A percentile compares a stretch with the other conserved stretches of the same genome.
These are phyloP conservation scores for Colletotrichum cordylinicola DNA, from an alignment of 2,329 filamentous ascomycete species.

Conservation along the genomic window DNA sequence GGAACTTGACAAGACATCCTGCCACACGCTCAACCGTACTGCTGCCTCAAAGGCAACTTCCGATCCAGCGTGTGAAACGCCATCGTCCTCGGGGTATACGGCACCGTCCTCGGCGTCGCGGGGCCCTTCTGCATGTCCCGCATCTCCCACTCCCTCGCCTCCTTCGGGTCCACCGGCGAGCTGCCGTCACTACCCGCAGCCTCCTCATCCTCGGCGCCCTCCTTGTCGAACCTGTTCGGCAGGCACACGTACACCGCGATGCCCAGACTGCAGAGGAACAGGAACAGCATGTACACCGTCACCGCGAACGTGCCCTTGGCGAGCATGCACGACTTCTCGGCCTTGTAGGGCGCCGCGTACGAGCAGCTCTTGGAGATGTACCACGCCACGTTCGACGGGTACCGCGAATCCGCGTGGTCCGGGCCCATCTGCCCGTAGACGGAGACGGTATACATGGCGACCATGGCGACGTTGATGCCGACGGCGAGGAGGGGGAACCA, in stretches of 20 bases:
- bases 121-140: constrained; percentile 53
- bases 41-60: constrained; percentile 56
- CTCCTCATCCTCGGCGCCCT: constrained; percentile 44
- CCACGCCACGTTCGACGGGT: constrained; percentile 71
- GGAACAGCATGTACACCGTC: constrained; percentile 68
- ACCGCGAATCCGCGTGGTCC: constrained; percentile 70
- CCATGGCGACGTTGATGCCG: constrained; percentile 61
- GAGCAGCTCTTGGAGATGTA: constrained; percentile 76
- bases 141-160: constrained; percentile 63
- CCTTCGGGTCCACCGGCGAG: constrained; percentile 33
- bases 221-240: constrained; percentile 61
- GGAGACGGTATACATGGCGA: constrained; percentile 69
- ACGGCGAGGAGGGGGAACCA: constrained; percentile 72
- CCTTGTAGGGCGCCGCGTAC: constrained; percentile 59
- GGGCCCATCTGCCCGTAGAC: constrained; percentile 75
- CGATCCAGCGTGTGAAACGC: constrained; percentile 70
- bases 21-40: constrained; percentile 24
- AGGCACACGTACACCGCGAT: constrained; percentile 64
- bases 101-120: constrained; percentile 41
- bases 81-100: constrained; percentile 70
- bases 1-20: not conserved
- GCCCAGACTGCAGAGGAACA: constrained; percentile 65
- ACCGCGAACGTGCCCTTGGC: constrained; percentile 72
- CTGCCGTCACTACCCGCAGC: constrained; percentile 32
- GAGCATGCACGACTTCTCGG: constrained; percentile 67